phyloP scores from a whole-genome alignment of 306 rosid species.

The Echinosophora koreensis region DNA sequence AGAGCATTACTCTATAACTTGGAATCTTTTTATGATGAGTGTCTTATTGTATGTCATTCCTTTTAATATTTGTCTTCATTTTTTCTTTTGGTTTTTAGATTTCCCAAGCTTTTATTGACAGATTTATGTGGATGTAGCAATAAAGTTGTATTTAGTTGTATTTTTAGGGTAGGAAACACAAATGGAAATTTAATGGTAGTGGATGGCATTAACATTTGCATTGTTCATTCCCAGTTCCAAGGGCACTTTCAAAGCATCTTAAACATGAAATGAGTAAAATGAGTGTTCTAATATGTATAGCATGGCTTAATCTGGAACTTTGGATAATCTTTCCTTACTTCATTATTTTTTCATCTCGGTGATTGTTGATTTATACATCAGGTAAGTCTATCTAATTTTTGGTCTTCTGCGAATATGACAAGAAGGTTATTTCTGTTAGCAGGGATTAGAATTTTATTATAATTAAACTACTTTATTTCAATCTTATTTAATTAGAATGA shows the following conservation, averaged over 20 bases:
- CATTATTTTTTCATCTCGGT: no score
- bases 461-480: conserved; percentile 27
- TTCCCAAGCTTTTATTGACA: neutral
- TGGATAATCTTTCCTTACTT: neutral
- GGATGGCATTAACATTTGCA: neutral
- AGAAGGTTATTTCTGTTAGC: no score
- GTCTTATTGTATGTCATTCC: neutral
- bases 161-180: neutral
- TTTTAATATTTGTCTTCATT: neutral
- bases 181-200: neutral
- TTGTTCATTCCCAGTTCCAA: neutral
- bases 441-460: no score
- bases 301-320: neutral
- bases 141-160: neutral
- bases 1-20: neutral
- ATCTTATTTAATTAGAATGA: conserved; percentile 27
- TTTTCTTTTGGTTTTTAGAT: neutral
- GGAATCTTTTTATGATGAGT: neutral
- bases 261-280: neutral
- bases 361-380: no score
- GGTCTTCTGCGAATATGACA: no score
- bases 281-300: neutral
- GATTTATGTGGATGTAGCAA: neutral
- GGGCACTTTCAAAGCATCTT: neutral
- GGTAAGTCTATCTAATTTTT: no score